Conservation (phyloP, 2,329 filamentous ascomycete genomes). For the Trichoderma sp. region DNA sequence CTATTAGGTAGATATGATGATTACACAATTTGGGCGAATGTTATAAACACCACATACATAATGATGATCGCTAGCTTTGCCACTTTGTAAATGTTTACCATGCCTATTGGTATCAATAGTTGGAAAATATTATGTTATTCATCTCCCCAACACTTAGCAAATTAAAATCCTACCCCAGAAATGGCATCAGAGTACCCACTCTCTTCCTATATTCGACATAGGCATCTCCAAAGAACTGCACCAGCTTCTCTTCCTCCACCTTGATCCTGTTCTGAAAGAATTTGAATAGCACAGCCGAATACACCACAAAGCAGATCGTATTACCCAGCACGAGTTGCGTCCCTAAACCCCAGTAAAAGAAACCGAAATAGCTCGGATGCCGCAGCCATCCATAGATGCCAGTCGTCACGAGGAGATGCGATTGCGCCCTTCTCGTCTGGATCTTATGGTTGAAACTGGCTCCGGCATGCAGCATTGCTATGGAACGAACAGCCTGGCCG, state of each 20-base stretch:
- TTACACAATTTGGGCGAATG: neutral
- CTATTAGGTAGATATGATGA: neutral
- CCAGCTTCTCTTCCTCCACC: conserved; percentile 75
- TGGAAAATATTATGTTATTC: neutral
- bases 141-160: neutral
- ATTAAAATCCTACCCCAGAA: conserved; percentile 43
- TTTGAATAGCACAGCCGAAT: conserved; percentile 74
- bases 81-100: neutral
- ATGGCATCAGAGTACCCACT: conserved; percentile 79
- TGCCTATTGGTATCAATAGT: neutral
- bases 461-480: conserved; percentile 87
- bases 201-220: conserved; percentile 72
- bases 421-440: conserved; percentile 66
- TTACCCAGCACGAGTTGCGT: conserved; percentile 92
- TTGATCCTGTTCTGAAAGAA: conserved; percentile 79
- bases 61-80: neutral
- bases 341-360: conserved; percentile 98
- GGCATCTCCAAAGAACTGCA: conserved; percentile 81
- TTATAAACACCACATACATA: neutral
- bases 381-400: conserved; percentile 77
- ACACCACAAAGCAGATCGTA: conserved; percentile 71
- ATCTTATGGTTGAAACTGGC: conserved; percentile 90
- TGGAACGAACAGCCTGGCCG: conserved; percentile 75
- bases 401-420: conserved; percentile 78
- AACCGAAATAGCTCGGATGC: conserved; percentile 95